phyloP scores from a whole-genome alignment of 2,329 filamentous ascomycete genomes.

The Talaromyces sp. region DNA sequence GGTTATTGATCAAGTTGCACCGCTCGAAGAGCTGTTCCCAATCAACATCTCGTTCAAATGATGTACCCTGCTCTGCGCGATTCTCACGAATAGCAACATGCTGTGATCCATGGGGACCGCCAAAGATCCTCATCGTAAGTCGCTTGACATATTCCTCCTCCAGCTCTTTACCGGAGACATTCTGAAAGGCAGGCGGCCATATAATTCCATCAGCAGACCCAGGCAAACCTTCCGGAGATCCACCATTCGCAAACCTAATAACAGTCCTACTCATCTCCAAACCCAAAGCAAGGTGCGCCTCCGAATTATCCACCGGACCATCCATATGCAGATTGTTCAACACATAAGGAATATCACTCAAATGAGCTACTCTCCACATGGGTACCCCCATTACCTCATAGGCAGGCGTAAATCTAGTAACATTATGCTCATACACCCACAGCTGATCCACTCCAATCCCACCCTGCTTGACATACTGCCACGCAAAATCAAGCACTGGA shows the following conservation, averaged over 20 bases:
- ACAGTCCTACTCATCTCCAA: constrained; percentile 11
- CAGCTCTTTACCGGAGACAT: too few species aligned
- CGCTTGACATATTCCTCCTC: too few species aligned
- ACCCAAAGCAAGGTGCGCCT: constrained; percentile 5
- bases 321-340: constrained; percentile 19
- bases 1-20: neutral
- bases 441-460: constrained; percentile 14
- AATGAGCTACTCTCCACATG: constrained; percentile 38
- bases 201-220: neutral
- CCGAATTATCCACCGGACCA: constrained; percentile 15
- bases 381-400: constrained; percentile 35
- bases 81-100: neutral
- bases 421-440: constrained; percentile 34
- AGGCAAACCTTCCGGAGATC: constrained; percentile 1
- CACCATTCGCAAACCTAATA: constrained; percentile 6
- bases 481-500: constrained; percentile 35
- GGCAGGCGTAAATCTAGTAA: constrained; percentile 29
- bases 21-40: neutral
- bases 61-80: neutral
- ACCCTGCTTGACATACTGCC: constrained; percentile 31
- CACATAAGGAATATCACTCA: constrained; percentile 39
- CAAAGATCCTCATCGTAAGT: too few species aligned
- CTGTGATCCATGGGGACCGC: neutral
- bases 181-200: neutral
- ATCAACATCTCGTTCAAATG: neutral